Base-by-base conservation (phyloP, 164 flowering plant species). In the Sextonia rubra region DNA sequence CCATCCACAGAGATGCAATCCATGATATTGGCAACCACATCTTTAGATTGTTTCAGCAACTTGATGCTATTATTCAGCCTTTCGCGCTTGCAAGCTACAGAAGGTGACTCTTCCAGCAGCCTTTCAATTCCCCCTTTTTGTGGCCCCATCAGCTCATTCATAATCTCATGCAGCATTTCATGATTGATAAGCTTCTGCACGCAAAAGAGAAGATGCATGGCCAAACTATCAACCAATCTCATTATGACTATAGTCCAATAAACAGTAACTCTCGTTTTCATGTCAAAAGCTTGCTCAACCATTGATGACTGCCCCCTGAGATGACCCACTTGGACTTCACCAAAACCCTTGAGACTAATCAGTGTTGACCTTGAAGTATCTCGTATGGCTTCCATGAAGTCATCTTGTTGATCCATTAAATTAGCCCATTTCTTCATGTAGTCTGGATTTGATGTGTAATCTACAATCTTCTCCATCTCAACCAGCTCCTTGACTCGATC, bases 391-490 rank as follows among this genome's bases (percentile, higher is more conserved):
- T 24, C 44, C 68, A 70, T 52, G 22, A 83, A 73, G 6, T 2
- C 15, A 0, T 65, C 61, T 4, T 66, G 76, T 22, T 49, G 44
- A 0, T 1, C 17, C 79, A 83, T 79, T 3, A 83, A 66, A 49
- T 47, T 61, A 7, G 47, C 64, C 79, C 82, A 83, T 15, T 47
- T 61, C 0, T 32, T 6, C 66, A 64, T 65, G 68, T 81, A 79
- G 0, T 81, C 79, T 0, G 84, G 81, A 30, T 73, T 61, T 12
- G 78, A 73, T 2, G 86, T 83, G 48, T 77, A 83, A 68, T 83
- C 86, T 0, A 76, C 62, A 0, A 83, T 26, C 75, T 68, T 79
- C 73, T 83, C 81, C 84, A 79, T 83, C 14, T 83, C 79, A 12
- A 81, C 66, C 0, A 76, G 27, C 68, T 83, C 86, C 69, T 29